Conservation (phyloP, 768 basidiomycete species). For the Boletus edulis region DNA sequence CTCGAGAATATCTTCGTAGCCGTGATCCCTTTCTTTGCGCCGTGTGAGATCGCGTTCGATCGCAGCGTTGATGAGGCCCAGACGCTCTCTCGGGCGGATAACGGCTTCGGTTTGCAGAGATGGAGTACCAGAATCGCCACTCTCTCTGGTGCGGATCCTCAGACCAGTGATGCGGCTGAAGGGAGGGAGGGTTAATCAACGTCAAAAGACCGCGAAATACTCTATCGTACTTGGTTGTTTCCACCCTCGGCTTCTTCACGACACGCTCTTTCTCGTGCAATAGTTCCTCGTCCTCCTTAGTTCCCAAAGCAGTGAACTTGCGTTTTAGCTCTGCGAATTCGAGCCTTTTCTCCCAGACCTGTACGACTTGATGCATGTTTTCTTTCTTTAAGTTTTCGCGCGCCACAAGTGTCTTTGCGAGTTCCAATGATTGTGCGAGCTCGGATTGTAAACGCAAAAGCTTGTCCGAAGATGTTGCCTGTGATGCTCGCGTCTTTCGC, state of each 20-base stretch:
- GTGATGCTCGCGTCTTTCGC: conserved; percentile 91
- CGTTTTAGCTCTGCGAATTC: conserved; percentile 78
- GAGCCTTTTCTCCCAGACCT: conserved; percentile 78
- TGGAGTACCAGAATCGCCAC: conserved; percentile 38
- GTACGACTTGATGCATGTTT: conserved; percentile 50
- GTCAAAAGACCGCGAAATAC: no score
- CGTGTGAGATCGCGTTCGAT: conserved; percentile 58
- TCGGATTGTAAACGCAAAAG: conserved; percentile 79
- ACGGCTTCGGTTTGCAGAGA: conserved; percentile 43
- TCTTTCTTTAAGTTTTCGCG: conserved; percentile 81
- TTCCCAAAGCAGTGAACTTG: conserved; percentile 57
- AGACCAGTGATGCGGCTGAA: conserved; percentile 47
- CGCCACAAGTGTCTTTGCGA: conserved; percentile 63
- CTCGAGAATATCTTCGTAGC: conserved; percentile 88
- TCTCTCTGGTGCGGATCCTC: conserved; percentile 52
- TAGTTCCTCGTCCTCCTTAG: conserved; percentile 69
- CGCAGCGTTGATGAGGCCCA: conserved; percentile 49
- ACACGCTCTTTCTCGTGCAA: conserved; percentile 69
- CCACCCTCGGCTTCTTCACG: conserved; percentile 53
- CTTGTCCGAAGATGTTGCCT: conserved; percentile 87
- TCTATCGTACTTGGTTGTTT: conserved; percentile 13
- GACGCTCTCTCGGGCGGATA: conserved; percentile 66
- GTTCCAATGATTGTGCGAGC: conserved; percentile 65
- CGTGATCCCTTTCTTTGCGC: conserved; percentile 71
- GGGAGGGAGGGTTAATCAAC: conserved; percentile 1